These are phyloP conservation scores for Naganishia sp. DNA, from an alignment of 1,284 basidiomycete species.

Conservation along the genomic window DNA sequence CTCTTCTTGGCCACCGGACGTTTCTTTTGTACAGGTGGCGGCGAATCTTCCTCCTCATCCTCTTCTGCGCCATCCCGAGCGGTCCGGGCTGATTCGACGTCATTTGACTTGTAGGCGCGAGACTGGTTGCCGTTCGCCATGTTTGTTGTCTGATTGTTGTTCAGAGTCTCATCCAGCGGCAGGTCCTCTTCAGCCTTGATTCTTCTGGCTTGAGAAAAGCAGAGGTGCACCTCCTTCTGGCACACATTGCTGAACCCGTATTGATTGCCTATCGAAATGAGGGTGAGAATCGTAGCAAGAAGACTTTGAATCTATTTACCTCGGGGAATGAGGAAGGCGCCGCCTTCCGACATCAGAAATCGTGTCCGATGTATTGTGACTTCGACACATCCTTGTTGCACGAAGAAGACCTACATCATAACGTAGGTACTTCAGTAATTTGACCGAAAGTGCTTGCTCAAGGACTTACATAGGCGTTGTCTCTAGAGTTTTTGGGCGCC, in stretches of 20 bases:
- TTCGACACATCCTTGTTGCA: constrained; percentile 82
- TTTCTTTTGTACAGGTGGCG: constrained; percentile 22
- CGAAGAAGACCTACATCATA: constrained; percentile 72
- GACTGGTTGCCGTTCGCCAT: constrained; percentile 9
- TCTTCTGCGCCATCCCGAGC: constrained; percentile 30
- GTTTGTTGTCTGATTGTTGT: constrained; percentile 28
- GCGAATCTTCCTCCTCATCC: constrained; percentile 32
- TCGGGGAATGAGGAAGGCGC: constrained; percentile 86
- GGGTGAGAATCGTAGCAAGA: neutral
- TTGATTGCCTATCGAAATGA: constrained; percentile 67
- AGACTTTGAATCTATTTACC: constrained; percentile 58
- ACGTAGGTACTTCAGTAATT: too few species aligned
- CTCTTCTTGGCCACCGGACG: constrained; percentile 17
- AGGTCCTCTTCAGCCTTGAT: constrained; percentile 56
- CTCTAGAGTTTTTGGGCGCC: constrained; percentile 83
- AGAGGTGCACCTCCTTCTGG: constrained; percentile 74
- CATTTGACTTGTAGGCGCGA: constrained; percentile 26
- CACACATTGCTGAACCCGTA: constrained; percentile 88
- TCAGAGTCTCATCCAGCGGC: constrained; percentile 34
- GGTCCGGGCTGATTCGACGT: constrained; percentile 4
- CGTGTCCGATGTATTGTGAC: constrained; percentile 77
- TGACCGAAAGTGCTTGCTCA: too few species aligned
- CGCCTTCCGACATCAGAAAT: constrained; percentile 76
- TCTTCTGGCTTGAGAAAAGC: constrained; percentile 91
- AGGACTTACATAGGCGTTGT: constrained; percentile 86